Base-by-base conservation (phyloP, 2,329 filamentous ascomycete species). In the Neospermospora avenae region DNA sequence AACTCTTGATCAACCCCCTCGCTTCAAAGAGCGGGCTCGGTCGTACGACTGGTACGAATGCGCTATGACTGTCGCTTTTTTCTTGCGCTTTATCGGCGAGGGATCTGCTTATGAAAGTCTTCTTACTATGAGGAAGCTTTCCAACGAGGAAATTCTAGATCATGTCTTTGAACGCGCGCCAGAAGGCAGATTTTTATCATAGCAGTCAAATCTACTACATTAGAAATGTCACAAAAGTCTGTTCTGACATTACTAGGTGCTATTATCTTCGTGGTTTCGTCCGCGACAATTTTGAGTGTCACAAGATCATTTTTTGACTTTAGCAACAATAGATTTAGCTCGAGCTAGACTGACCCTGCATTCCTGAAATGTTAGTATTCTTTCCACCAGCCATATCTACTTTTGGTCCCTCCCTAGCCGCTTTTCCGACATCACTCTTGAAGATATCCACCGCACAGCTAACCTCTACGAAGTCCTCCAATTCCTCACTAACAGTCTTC, bases 401-500 rank as follows among this genome's bases (percentile, higher is more conserved):
- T 34, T 65, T 66, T 16, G 31, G 49, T 5, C 68, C 65, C 48
- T 58, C 53, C 25, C 71, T 52, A 20, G 69, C 70, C 10, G 68
- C 70, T 42, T 59, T 59, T 3, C 69, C 63, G 28, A 71, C 65
- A 61, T 70, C 69, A 55, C 69, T 72, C 45, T 69, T 68, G 37
- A 71, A 71, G 14, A 72, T 71, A 65, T 73, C 71, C 4, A 72
- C 71, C 1, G 70, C 68, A 58, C 69, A 81, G 70, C 92, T 97
- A 25, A 92, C 88, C 69, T 96, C 91, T 28, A 96, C 88, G 74
- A 98, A 98, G 67, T 98, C 95, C 74, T 98, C 95, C 59, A 98
- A 77, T 77, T 98, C 95, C 73, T 98, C 93, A 64, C 91, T 96
- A 2, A 97, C 91, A 1, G 92, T 97, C 78, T 96, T 96, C 58